Evolutionary conservation across 2,329 filamentous ascomycete genomes (phyloP).

Genomic region (Rugonectria rugulosa): DNA sequence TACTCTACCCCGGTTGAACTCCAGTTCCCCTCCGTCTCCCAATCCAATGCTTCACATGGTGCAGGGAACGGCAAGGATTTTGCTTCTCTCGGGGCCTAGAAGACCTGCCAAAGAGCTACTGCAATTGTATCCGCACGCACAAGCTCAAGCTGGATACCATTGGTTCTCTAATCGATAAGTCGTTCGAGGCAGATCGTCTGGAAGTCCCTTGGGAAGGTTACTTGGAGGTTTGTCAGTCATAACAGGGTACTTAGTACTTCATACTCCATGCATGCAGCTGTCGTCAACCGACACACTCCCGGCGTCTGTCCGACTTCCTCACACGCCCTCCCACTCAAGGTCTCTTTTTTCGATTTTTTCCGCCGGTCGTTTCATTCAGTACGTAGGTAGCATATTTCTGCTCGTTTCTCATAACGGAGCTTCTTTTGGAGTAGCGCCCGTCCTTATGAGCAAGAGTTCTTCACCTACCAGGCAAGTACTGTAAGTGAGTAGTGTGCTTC

Average conservation of each 20-base stretch:
- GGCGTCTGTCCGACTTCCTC: constrained; percentile 28
- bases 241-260: neutral
- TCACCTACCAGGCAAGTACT: too few relatives aligned
- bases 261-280: neutral
- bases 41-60: constrained; percentile 24
- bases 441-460: too few relatives aligned
- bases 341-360: constrained; percentile 19
- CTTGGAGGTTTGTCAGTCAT: constrained; percentile 23
- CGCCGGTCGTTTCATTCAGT: neutral
- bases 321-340: constrained; percentile 36
- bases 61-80: constrained; percentile 27
- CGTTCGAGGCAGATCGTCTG: constrained; percentile 39
- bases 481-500: too few relatives aligned
- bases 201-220: constrained; percentile 26
- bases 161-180: constrained; percentile 35
- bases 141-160: constrained; percentile 34
- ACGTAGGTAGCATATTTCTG: too few relatives aligned
- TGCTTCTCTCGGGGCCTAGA: constrained; percentile 35
- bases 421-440: constrained; percentile 13
- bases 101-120: constrained; percentile 36
- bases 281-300: constrained; percentile 24
- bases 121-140: constrained; percentile 35
- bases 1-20: constrained; percentile 25
- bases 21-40: constrained; percentile 17
- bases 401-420: constrained; percentile 26